These are phyloP conservation scores for Ascochyta rabiei DNA, from an alignment of 2,329 filamentous ascomycete species.

Conservation along the genomic window DNA sequence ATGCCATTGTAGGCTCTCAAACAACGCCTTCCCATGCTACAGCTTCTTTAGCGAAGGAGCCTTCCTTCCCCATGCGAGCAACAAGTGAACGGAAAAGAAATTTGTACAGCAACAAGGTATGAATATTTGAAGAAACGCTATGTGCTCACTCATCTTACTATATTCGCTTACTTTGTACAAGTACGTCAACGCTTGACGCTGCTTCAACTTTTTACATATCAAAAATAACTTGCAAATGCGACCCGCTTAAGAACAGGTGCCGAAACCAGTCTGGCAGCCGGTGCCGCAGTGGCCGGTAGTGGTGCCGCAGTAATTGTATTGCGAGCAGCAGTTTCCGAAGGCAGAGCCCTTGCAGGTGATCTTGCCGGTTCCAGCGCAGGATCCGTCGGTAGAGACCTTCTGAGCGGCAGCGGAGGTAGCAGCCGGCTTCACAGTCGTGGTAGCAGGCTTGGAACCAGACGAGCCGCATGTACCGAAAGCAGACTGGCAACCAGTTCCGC, in stretches of 20 bases:
- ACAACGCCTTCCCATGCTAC: neutral
- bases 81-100: neutral
- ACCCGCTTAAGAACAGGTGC: constrained; percentile 29
- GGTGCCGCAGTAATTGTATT: constrained; percentile 50
- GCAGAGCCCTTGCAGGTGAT: constrained; percentile 51
- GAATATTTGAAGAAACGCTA: constrained; percentile 5
- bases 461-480: constrained; percentile 40
- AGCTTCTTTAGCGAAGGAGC: neutral
- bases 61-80: neutral
- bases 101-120: neutral
- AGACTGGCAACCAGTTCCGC: constrained; percentile 40
- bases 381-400: constrained; percentile 33
- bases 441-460: constrained; percentile 2
- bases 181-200: constrained; percentile 14
- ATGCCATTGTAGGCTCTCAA: neutral
- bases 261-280: constrained; percentile 42
- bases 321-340: constrained; percentile 55
- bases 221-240: neutral
- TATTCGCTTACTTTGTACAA: constrained; percentile 13
- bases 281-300: constrained; percentile 37
- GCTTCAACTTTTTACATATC: constrained; percentile 12
- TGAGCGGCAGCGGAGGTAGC: constrained; percentile 1
- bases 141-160: constrained; percentile 10
- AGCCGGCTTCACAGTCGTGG: constrained; percentile 5
- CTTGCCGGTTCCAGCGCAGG: constrained; percentile 29